Base-by-base conservation (phyloP, 371 early-diverging fungal genomes). In the Zychaea mexicana region DNA sequence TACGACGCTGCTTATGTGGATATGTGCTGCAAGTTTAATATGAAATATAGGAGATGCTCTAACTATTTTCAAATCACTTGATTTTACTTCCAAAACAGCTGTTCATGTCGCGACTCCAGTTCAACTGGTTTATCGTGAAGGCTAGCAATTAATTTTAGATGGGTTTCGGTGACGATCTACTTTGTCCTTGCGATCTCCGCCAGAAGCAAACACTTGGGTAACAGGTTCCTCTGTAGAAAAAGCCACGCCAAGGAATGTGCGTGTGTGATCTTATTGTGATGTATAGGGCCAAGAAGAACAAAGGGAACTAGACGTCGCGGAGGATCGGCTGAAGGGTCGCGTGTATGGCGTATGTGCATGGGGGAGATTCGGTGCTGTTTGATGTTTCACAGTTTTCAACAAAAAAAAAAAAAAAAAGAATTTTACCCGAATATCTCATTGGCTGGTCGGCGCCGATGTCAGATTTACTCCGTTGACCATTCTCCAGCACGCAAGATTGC, bases 401-500 rank as follows among this genome's bases (percentile, higher is more conserved):
- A n/a, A n/a, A n/a, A 45, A 19, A n/a, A 45, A 12, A 33, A 33
- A 33, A 33, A 33, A 33, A 33, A 33, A 42, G 24, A 49, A 49
- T 49, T 49, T 49, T 49, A 49, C 24, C 49, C 49, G 49, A 49
- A 24, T 24, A 12, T 49, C 12, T 49, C 49, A 49, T 49, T 49
- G 49, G 49, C 26, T 49, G 5, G 49, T 49, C 24, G 24, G 49
- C n/a, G 13, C 49, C 49, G 49, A 49, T 49, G 49, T 22, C 26
- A 49, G 49, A 49, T 49, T 3, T 24, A 24, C 49, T 49, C 49
- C 10, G 49, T 49, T 15, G 49, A 24, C 49, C 49, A 49, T 49
- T 49, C 49, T 19, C 49, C 26, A 49, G 49, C 49, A 49, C 49
- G 49, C 49, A 24, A 19, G 62, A 61, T 61, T 61, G 62, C 62